Evolutionary conservation across 139 green algal species (phyloP), one percentile per base, ranked within the genome.

Genomic region (Pleodorina starrii): DNA sequence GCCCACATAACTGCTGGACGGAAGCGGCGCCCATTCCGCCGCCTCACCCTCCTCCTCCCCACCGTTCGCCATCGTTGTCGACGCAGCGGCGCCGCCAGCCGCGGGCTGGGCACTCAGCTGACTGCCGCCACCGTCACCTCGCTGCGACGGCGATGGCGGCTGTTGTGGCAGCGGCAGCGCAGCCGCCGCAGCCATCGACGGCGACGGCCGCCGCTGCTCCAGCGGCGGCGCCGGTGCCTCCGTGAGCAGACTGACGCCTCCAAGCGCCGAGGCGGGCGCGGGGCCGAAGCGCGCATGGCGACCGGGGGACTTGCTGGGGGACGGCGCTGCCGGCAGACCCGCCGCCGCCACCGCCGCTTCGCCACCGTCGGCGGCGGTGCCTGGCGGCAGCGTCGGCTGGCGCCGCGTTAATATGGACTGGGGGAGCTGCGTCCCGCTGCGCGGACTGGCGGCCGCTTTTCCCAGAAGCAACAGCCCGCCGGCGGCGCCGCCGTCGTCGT

Each of bases 261-360:
- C 77, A 1, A 32, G 77, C 10, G 77, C 77, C 1, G 51, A 38
- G 19, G 77, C 51, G 9, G 77, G 77, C 19, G 77, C 77, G 5
- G 77, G 77, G 51, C 77, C 77, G 36, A 85, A 85, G 21, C 19
- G 77, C 0, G 77, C 77, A 46, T 85, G 77, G 51, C 77, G 77
- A 12, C 46, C 46, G n/a, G 46, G 46, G 29, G 75, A 84, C n/a
- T 68, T 84, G 48, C 43, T 29, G 5, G 73, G 43, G 5, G 36
- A 50, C 5, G 42, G 73, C 21, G 44, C 43, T 42, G 42, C 5
- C 73, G 42, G 42, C 43, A 38, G 2, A 5, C 43, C 43, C 7
- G 73, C 43, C 19, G 75, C n/a, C 1, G 32, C 46, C 38, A 46
- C 75, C 4, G 46, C 48, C 5, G 75, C 46, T 2, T 27, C 44